Percentiles rank a stretch among this genome's conserved stretches.
phyloP scores from a whole-genome alignment of 371 early-diverging fungal species.

The Choanephora cucurbitarum region DNA sequence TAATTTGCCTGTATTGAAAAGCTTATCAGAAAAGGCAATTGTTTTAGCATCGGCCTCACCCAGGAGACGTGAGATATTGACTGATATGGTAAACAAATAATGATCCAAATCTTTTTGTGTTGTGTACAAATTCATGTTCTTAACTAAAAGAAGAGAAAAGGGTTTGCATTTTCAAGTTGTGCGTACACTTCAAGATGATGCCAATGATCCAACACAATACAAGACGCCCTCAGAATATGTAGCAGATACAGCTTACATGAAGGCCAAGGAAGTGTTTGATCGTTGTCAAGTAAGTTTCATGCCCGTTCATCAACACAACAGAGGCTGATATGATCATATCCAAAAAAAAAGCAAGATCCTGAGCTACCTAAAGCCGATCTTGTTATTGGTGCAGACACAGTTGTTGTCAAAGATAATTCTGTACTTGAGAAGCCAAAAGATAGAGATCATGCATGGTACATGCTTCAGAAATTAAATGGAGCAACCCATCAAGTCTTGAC shows the following conservation, averaged over 20 bases:
- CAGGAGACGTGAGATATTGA: conserved; percentile 76
- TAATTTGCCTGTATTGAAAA: conserved; percentile 22
- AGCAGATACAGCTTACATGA: conserved; percentile 39
- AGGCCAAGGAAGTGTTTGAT: conserved; percentile 40
- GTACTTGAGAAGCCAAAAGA: conserved; percentile 66
- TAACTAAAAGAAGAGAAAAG: conserved; percentile 24
- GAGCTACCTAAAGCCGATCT: conserved; percentile 49
- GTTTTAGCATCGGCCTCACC: conserved; percentile 85
- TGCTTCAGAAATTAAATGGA: conserved; percentile 61
- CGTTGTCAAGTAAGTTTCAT: conserved; percentile 32
- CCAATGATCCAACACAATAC: conserved; percentile 32
- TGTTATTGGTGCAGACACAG: conserved; percentile 83
- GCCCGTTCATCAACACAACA: conserved; percentile 6
- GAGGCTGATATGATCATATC: not conserved
- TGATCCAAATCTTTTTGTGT: too few species aligned
- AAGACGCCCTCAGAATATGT: conserved; percentile 35
- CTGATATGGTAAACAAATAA: conserved; percentile 46
- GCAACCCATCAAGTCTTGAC: conserved; percentile 66
- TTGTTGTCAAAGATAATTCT: conserved; percentile 61
- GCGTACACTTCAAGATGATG: conserved; percentile 39
- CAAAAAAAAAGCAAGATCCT: conserved; percentile 23
- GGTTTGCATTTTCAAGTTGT: conserved; percentile 67
- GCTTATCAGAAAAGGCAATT: conserved; percentile 51
- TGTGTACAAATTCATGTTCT: too few species aligned
- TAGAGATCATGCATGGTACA: conserved; percentile 54